Evolutionary conservation across 345 rosid species (phyloP).

Genomic region (Heritiera fomes): DNA sequence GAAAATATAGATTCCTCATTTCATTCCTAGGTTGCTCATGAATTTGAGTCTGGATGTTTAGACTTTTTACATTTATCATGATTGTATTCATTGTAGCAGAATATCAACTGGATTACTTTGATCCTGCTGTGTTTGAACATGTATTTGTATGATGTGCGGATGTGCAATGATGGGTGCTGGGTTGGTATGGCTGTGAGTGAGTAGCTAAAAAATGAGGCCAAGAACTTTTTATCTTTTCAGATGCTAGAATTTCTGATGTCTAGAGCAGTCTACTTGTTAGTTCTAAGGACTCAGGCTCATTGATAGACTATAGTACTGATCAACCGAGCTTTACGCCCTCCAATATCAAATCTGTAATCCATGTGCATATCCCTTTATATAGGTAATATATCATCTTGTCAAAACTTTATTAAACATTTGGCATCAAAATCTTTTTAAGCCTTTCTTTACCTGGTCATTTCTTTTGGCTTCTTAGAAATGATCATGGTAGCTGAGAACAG

Average conservation of each 20-base stretch:
- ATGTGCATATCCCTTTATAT: not conserved
- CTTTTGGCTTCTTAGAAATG: not conserved
- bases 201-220: not conserved
- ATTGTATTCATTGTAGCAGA: not conserved
- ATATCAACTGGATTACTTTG: not conserved
- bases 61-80: not conserved
- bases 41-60: not conserved
- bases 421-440: not conserved
- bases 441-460: not conserved
- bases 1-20: not conserved
- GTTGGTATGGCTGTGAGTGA: not conserved
- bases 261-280: not conserved
- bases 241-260: not conserved
- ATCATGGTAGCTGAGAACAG: not conserved
- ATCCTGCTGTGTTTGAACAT: not conserved
- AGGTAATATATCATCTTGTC: not conserved
- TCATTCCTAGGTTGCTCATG: not conserved
- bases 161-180: not conserved
- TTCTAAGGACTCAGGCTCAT: not conserved
- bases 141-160: not conserved
- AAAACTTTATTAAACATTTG: not conserved
- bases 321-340: not conserved
- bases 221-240: not conserved
- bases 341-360: not conserved
- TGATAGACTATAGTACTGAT: not conserved